A percentile compares a stretch with the other conserved stretches of the same genome.
These are phyloP conservation scores for Wolfiporia cocos DNA, from an alignment of 1,284 basidiomycete species.

Conservation along the genomic window DNA sequence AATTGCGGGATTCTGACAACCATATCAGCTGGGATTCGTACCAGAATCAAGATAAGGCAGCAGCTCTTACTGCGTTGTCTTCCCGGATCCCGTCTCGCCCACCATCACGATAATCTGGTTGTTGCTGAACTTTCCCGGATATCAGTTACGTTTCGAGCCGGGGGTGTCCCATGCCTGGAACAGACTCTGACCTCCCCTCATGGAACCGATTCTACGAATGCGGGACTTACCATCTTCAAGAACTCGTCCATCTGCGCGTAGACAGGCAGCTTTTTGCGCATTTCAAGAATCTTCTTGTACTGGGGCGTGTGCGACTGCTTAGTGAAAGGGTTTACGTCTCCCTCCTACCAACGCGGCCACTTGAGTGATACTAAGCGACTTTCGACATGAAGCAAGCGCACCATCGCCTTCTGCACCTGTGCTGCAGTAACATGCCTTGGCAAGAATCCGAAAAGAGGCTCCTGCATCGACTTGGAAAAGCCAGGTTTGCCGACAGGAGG, in stretches of 20 bases:
- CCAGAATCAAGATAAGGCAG: constrained; percentile 10
- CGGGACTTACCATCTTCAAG: constrained; percentile 69
- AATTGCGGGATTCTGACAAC: constrained; percentile 81
- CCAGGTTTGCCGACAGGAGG: constrained; percentile 11
- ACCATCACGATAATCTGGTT: constrained; percentile 95
- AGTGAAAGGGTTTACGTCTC: constrained; percentile 88
- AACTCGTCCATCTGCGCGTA: constrained; percentile 93
- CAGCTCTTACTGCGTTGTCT: constrained; percentile 85
- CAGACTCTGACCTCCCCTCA: constrained; percentile 33
- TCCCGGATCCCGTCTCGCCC: constrained; percentile 97
- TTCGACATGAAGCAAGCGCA: constrained; percentile 42
- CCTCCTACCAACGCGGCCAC: constrained; percentile 44
- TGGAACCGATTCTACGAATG: constrained; percentile 10
- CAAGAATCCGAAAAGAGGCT: constrained; percentile 53
- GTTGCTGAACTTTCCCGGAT: constrained; percentile 59
- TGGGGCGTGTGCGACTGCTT: constrained; percentile 68
- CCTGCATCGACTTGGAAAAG: constrained; percentile 10
- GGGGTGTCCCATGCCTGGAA: constrained; percentile 19
- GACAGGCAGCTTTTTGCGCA: constrained; percentile 87
- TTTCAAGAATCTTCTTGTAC: constrained; percentile 85
- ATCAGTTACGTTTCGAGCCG: constrained; percentile 27
- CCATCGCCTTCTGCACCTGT: constrained; percentile 24
- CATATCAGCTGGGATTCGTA: not conserved
- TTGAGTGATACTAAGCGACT: not conserved
- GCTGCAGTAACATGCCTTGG: constrained; percentile 43